A percentile compares a stretch with the other conserved stretches of the same genome.
These are phyloP conservation scores for Populus hybrid DNA, from an alignment of 441 rosid genomes.

Conservation along the genomic window DNA sequence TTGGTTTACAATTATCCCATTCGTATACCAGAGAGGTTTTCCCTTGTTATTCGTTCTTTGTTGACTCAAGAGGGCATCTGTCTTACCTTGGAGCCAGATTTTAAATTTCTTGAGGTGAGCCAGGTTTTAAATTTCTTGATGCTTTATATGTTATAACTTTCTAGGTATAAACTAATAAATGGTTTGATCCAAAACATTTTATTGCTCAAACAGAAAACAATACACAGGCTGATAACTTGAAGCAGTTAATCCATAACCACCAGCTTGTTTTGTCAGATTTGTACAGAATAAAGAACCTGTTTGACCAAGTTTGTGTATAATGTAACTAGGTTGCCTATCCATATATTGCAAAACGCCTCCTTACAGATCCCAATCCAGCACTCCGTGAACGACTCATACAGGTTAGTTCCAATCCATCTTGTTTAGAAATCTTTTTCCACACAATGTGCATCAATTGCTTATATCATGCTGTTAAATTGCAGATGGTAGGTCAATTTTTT, in stretches of 20 bases:
- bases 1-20: conserved; percentile 90
- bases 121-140: neutral
- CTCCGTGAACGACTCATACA: conserved; percentile 92
- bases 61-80: conserved; percentile 96
- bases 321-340: conserved; percentile 86
- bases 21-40: conserved; percentile 94
- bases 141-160: neutral
- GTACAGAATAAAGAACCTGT: neutral
- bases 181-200: neutral
- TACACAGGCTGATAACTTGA: neutral
- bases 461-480: neutral
- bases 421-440: neutral
- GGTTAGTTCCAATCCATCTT: conserved; percentile 38
- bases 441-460: neutral
- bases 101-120: conserved; percentile 93
- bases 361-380: conserved; percentile 96
- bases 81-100: conserved; percentile 83
- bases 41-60: conserved; percentile 89
- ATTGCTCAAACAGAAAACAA: neutral
- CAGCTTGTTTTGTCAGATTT: neutral
- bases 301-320: conserved; percentile 5
- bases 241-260: neutral
- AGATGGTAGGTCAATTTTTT: neutral
- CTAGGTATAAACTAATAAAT: neutral
- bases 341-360: conserved; percentile 89